Conservation (phyloP, 2,329 filamentous ascomycete genomes). For the Scytalidium lignicola region DNA sequence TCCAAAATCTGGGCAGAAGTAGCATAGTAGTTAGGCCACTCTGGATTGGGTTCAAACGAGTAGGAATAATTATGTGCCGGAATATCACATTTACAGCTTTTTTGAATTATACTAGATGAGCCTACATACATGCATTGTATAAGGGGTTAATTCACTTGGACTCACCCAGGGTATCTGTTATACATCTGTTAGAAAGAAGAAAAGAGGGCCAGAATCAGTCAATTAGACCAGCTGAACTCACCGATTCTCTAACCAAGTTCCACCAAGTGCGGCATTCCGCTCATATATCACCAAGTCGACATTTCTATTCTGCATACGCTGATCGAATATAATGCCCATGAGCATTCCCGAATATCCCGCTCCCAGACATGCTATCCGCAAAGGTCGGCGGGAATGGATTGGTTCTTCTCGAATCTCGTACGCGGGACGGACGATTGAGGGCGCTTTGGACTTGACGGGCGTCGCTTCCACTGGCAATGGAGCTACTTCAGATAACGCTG, state of each 20-base stretch:
- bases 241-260: slow-evolving; percentile 46
- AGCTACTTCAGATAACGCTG: not conserved
- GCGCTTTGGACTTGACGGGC: not conserved
- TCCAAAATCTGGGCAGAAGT: slow-evolving; percentile 3
- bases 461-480: not conserved
- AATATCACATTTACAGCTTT: slow-evolving; percentile 3
- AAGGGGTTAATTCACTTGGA: not conserved
- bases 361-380: slow-evolving; percentile 6
- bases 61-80: slow-evolving; percentile 10
- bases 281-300: slow-evolving; percentile 41
- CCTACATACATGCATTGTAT: not conserved
- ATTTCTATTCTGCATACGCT: not conserved
- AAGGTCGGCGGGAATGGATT: not conserved
- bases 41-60: slow-evolving; percentile 14
- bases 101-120: not conserved
- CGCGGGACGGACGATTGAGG: not conserved
- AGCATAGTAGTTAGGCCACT: slow-evolving; percentile 17
- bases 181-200: not conserved
- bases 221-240: no score
- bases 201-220: no score
- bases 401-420: not conserved
- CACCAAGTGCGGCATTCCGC: slow-evolving; percentile 45
- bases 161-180: not conserved
- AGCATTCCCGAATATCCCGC: slow-evolving; percentile 7
- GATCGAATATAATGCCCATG: slow-evolving; percentile 1